Conservation (phyloP, 208 protist genomes). For the Wallacemonas sp. region DNA sequence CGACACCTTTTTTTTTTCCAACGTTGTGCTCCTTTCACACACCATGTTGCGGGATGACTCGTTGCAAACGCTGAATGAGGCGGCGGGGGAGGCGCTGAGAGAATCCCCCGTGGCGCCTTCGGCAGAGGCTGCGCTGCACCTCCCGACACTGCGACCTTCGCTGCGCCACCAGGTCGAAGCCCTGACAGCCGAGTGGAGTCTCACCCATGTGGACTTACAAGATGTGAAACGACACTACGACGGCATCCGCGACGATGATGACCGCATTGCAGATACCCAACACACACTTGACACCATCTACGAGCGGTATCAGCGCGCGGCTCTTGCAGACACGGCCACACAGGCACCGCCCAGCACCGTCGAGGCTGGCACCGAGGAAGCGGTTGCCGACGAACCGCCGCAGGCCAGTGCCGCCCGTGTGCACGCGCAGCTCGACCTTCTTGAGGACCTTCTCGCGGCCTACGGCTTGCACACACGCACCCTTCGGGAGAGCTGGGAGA, state of each 20-base stretch:
- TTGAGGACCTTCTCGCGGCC: neutral
- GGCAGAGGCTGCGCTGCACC: neutral
- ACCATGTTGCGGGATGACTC: neutral
- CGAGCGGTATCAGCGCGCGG: neutral
- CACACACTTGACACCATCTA: neutral
- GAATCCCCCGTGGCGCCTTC: neutral
- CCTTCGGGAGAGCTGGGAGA: neutral
- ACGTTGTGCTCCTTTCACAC: neutral
- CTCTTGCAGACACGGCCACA: neutral
- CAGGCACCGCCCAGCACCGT: neutral
- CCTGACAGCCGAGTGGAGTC: constrained; percentile 10
- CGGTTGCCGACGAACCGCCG: neutral
- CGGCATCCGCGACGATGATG: neutral
- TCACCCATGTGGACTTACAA: constrained; percentile 3
- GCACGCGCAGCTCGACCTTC: constrained; percentile 5
- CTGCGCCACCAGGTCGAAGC: constrained; percentile 3
- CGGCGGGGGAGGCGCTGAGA: neutral
- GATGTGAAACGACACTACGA: constrained; percentile 1
- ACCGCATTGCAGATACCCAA: neutral
- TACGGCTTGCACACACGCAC: neutral
- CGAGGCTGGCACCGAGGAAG: neutral
- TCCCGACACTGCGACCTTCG: neutral
- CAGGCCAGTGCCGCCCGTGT: neutral
- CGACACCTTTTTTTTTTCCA: neutral
- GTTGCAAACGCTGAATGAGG: neutral